phyloP scores from a whole-genome alignment of 768 basidiomycete genomes.

The Lyophyllum atratum region DNA sequence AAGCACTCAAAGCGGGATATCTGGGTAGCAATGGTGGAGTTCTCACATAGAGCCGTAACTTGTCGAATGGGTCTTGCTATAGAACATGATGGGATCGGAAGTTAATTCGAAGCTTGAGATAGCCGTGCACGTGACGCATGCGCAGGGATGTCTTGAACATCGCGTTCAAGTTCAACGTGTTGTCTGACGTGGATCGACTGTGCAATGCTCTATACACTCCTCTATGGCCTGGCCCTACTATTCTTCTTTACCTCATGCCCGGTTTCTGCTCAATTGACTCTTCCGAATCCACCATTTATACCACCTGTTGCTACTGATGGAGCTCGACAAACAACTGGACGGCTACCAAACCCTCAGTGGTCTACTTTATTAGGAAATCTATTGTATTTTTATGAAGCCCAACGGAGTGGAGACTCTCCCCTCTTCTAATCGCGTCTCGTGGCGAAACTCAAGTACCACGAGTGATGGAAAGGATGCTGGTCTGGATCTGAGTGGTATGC shows the following conservation, averaged over 20 bases:
- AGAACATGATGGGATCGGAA: too few relatives aligned
- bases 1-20: background rate
- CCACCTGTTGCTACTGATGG: slow-evolving; percentile 64
- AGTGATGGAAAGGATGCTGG: slow-evolving; percentile 76
- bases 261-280: slow-evolving; percentile 55
- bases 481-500: slow-evolving; percentile 69
- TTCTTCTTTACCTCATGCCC: slow-evolving; percentile 18
- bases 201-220: slow-evolving; percentile 22
- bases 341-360: slow-evolving; percentile 76
- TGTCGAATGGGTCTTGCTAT: too few relatives aligned
- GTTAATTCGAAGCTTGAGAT: too few relatives aligned
- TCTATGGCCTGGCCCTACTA: slow-evolving; percentile 19
- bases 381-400: slow-evolving; percentile 90
- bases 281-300: slow-evolving; percentile 64
- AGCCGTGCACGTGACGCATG: background rate
- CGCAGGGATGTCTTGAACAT: background rate
- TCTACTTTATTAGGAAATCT: slow-evolving; percentile 76
- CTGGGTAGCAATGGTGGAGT: background rate
- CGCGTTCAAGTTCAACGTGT: background rate
- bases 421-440: slow-evolving; percentile 69
- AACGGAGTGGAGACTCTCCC: slow-evolving; percentile 80
- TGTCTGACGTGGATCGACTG: slow-evolving; percentile 1
- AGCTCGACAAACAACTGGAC: slow-evolving; percentile 43
- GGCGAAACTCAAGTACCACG: slow-evolving; percentile 83
- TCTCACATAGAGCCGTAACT: background rate